phyloP scores from a whole-genome alignment of 2,329 filamentous ascomycete species.

The Amesomyces nigricolor region DNA sequence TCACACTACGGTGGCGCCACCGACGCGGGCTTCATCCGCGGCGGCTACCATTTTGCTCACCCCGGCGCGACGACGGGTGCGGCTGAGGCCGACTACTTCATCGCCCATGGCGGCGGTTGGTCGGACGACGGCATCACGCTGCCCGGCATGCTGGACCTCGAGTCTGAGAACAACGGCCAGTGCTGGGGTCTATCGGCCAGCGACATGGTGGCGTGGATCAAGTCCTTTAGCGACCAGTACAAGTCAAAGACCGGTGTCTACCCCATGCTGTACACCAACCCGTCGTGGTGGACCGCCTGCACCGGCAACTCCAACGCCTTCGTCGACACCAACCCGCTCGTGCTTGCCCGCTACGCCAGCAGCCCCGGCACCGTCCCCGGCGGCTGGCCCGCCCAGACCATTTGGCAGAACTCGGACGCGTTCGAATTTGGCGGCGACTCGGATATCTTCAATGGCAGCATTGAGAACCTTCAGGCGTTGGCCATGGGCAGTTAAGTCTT shows the following conservation, averaged over 20 bases:
- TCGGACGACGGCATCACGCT: conserved; percentile 47
- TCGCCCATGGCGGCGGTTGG: conserved; percentile 50
- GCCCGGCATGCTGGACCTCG: conserved; percentile 53
- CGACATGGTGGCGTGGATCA: conserved; percentile 49
- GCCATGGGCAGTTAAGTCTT: too few species aligned
- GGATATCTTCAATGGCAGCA: conserved; percentile 45
- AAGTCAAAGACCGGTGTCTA: conserved; percentile 40
- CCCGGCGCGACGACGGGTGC: conserved; percentile 40
- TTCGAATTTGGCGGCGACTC: conserved; percentile 49
- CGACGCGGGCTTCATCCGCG: conserved; percentile 47
- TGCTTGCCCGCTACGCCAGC: conserved; percentile 41
- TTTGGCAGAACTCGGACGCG: conserved; percentile 49
- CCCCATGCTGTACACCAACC: conserved; percentile 49
- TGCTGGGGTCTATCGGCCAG: conserved; percentile 43
- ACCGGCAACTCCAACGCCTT: conserved; percentile 47
- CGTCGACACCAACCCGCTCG: conserved; percentile 40
- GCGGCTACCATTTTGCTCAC: conserved; percentile 52
- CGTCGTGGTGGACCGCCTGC: conserved; percentile 49
- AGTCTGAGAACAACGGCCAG: conserved; percentile 37
- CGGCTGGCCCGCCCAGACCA: conserved; percentile 47
- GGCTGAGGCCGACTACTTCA: conserved; percentile 47
- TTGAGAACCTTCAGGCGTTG: background rate
- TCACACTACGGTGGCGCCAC: conserved; percentile 46
- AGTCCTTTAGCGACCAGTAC: conserved; percentile 48
- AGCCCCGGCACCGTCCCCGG: conserved; percentile 42